Evolutionary conservation across 2,329 filamentous ascomycete genomes (phyloP), one percentile per base, ranked within the genome.

Genomic region (Botrytis cinerea): DNA sequence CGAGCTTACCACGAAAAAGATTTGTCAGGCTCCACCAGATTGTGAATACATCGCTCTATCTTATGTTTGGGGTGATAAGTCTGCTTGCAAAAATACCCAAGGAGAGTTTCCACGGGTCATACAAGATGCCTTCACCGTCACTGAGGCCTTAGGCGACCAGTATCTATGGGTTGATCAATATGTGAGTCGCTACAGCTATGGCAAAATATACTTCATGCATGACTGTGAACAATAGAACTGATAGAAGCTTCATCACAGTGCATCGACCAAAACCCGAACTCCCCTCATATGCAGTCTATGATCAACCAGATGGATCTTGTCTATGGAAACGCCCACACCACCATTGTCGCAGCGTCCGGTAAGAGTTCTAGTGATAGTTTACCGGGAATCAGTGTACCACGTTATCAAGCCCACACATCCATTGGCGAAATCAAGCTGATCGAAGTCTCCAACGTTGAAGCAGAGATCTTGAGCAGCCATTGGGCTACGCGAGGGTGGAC

Each of bases 391-490:
- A 51, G 48, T 51, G 25, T n/a, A 0, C 48, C 48, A 51, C 48
- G 48, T 1, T 51, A 51, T 51, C 48, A 51, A 51, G 22, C 22
- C 48, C 10, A 51, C 10, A 10, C 48, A 51, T 10, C 0, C 0
- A 1, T 51, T 51, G 48, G 48, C 48, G 10, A 51, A 22, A 51
- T 10, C 22, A 10, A 51, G 10, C 48, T 51, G 4, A n/a, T 51
- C n/a, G 22, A n/a, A n/a, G 22, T 14, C 10, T 1, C 48, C 2
- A 14, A 51, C 4, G 48, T n/a, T n/a, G 48, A 1, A 6, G 10
- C 0, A 0, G 48, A 25, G 0, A 51, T 51, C 22, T 5, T 12
- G 1, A 10, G 12, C 22, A 51, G 48, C 22, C 14, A 51, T 0
- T 51, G 48, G 48, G 0, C 2, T 2, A 51, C 22, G 1, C 48